Percentiles rank a stretch among this genome's conserved stretches.
Evolutionary conservation across 768 basidiomycete genomes (phyloP).

Genomic region (Leccinum sublutescens): DNA sequence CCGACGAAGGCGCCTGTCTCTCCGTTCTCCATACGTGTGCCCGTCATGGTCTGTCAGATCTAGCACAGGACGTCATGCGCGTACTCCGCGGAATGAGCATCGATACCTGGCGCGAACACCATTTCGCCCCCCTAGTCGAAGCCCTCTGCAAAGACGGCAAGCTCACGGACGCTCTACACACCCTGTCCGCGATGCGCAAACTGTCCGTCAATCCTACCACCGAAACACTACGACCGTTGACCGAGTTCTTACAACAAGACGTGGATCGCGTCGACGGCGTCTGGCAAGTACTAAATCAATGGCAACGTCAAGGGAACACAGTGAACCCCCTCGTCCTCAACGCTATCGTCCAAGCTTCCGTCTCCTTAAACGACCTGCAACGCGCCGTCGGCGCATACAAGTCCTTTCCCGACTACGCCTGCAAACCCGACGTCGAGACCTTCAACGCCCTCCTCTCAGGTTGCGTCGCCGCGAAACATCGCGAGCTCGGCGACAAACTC

Average conservation of each 20-base stretch:
- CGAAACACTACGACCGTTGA: constrained; percentile 55
- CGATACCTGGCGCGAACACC: constrained; percentile 59
- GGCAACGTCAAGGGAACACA: constrained; percentile 49
- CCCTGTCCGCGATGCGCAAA: constrained; percentile 58
- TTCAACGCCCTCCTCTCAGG: constrained; percentile 70
- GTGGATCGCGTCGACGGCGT: constrained; percentile 58
- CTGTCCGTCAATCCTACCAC: constrained; percentile 47
- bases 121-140: constrained; percentile 76
- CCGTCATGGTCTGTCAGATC: constrained; percentile 65
- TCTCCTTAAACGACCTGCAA: constrained; percentile 62
- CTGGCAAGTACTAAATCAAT: constrained; percentile 61
- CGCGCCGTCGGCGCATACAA: constrained; percentile 80
- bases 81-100: constrained; percentile 49
- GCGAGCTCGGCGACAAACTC: constrained; percentile 65
- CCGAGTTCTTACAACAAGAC: constrained; percentile 44
- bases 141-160: constrained; percentile 59
- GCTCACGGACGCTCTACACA: constrained; percentile 60
- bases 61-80: constrained; percentile 65
- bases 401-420: constrained; percentile 50
- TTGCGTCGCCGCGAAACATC: constrained; percentile 57
- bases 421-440: constrained; percentile 58
- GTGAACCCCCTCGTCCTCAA: constrained; percentile 65
- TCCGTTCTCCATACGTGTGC: constrained; percentile 72
- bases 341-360: constrained; percentile 61
- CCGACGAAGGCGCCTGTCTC: constrained; percentile 74